Percentiles rank a stretch among this genome's conserved stretches.
Conservation (phyloP, 2,329 filamentous ascomycete genomes). For the Fusarium veterinarium region DNA sequence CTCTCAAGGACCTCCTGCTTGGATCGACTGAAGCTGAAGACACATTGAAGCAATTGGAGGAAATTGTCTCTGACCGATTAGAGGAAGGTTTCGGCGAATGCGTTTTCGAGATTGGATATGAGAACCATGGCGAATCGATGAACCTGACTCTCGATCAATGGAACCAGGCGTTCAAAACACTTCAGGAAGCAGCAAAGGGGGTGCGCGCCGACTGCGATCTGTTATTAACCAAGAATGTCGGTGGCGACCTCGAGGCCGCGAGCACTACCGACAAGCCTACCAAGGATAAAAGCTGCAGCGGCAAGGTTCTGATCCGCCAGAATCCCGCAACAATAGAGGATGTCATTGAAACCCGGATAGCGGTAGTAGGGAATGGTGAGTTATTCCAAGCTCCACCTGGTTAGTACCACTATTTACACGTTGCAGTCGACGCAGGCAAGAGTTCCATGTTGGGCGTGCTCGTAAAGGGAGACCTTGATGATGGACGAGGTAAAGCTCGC, state of each 20-base stretch:
- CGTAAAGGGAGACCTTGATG: slow-evolving; percentile 94
- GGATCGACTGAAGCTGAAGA: slow-evolving; percentile 71
- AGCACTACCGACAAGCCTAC: slow-evolving; percentile 62
- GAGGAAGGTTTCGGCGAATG: slow-evolving; percentile 89
- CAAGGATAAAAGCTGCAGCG: slow-evolving; percentile 80
- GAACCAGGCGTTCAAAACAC: slow-evolving; percentile 74
- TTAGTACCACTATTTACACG: slow-evolving; percentile 22
- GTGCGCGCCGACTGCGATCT: slow-evolving; percentile 81
- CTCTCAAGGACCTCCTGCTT: slow-evolving; percentile 81
- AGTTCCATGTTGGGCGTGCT: slow-evolving; percentile 95
- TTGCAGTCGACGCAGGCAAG: slow-evolving; percentile 91
- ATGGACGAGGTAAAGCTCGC: slow-evolving; percentile 91
- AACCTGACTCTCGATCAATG: slow-evolving; percentile 79
- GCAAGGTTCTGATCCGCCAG: slow-evolving; percentile 88
- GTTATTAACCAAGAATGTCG: slow-evolving; percentile 90
- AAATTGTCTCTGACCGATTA: slow-evolving; percentile 75
- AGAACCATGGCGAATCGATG: slow-evolving; percentile 91
- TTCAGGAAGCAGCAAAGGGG: slow-evolving; percentile 73
- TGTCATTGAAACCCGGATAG: slow-evolving; percentile 94
- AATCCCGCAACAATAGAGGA: slow-evolving; percentile 80
- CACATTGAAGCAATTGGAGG: slow-evolving; percentile 70
- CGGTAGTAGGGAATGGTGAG: slow-evolving; percentile 91
- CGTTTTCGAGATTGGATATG: slow-evolving; percentile 90
- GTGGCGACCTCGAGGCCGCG: slow-evolving; percentile 78
- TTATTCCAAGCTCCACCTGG: background rate